Evolutionary conservation across 2,329 filamentous ascomycete genomes (phyloP).

Genomic region (Fusarium staphyleae): DNA sequence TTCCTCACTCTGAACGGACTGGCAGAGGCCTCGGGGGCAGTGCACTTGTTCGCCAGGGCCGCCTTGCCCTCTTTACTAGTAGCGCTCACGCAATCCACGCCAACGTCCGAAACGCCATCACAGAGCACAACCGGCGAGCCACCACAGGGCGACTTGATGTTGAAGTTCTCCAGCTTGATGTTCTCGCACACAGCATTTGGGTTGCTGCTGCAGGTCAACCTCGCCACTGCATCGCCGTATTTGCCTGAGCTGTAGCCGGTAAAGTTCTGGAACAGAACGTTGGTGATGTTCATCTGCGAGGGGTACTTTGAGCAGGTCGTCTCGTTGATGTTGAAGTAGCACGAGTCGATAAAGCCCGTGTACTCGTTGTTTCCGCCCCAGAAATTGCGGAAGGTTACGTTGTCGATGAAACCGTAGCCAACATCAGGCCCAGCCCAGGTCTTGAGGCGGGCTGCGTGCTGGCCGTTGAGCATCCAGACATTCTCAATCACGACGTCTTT

Average conservation of each 20-base stretch:
- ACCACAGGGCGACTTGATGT: conserved; percentile 34
- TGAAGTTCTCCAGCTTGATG: conserved; percentile 36
- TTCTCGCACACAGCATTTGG: conserved; percentile 38
- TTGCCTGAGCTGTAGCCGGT: conserved; percentile 36
- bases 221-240: conserved; percentile 34
- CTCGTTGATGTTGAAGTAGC: conserved; percentile 38
- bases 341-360: conserved; percentile 35
- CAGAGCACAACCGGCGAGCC: conserved; percentile 31
- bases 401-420: conserved; percentile 37
- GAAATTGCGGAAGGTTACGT: conserved; percentile 39
- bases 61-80: conserved; percentile 28
- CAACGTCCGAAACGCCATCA: conserved; percentile 35
- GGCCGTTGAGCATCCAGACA: conserved; percentile 39
- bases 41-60: conserved; percentile 33
- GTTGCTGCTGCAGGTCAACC: conserved; percentile 33
- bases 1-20: conserved; percentile 31
- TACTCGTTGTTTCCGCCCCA: conserved; percentile 40
- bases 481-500: conserved; percentile 39
- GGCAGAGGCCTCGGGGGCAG: conserved; percentile 18
- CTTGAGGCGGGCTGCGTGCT: conserved; percentile 38
- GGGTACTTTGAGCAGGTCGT: conserved; percentile 31
- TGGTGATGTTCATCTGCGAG: conserved; percentile 38
- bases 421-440: conserved; percentile 36
- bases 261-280: conserved; percentile 39
- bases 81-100: conserved; percentile 32